Evolutionary conservation across 768 basidiomycete genomes (phyloP).

Genomic region (Rhodotorula taiwanensis): DNA sequence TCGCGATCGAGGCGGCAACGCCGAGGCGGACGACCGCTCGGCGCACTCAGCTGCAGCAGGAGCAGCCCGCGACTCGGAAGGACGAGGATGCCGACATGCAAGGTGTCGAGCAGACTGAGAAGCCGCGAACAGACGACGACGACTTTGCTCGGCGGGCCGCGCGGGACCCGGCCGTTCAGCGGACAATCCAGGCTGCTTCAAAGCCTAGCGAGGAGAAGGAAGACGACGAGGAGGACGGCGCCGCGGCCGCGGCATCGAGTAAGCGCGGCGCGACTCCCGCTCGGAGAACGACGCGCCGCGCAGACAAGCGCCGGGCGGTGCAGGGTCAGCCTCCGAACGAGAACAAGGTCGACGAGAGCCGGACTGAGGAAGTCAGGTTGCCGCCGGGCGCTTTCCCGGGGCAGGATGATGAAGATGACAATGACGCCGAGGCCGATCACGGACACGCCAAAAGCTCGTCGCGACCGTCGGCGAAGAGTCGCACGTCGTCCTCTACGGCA

Average conservation of each 20-base stretch:
- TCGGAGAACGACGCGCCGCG: not conserved
- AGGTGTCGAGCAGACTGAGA: not conserved
- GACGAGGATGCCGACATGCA: not conserved
- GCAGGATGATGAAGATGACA: not conserved
- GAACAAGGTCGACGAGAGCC: not conserved
- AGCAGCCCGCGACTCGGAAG: not conserved
- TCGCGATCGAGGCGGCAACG: not conserved
- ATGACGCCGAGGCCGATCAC: not conserved
- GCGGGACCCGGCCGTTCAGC: not conserved
- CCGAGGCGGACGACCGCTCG: not conserved
- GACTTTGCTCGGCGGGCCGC: not conserved
- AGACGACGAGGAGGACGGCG: not conserved
- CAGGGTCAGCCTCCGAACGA: not conserved
- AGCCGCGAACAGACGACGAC: not conserved
- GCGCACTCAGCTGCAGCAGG: not conserved
- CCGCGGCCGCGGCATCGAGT: not conserved
- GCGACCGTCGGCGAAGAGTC: not conserved
- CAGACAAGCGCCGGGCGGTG: slow-evolving; percentile 13
- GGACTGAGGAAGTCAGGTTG: not conserved
- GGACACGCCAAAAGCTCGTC: not conserved
- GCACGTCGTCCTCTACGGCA: not conserved
- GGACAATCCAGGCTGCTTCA: slow-evolving; percentile 11
- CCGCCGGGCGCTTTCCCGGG: slow-evolving; percentile 26
- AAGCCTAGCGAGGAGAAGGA: not conserved
- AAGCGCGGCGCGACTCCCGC: not conserved